Percentiles rank a stretch among this genome's conserved stretches.
These are phyloP conservation scores for Helichrysum umbraculigerum DNA, from an alignment of 129 eudicot genomes.

Conservation along the genomic window DNA sequence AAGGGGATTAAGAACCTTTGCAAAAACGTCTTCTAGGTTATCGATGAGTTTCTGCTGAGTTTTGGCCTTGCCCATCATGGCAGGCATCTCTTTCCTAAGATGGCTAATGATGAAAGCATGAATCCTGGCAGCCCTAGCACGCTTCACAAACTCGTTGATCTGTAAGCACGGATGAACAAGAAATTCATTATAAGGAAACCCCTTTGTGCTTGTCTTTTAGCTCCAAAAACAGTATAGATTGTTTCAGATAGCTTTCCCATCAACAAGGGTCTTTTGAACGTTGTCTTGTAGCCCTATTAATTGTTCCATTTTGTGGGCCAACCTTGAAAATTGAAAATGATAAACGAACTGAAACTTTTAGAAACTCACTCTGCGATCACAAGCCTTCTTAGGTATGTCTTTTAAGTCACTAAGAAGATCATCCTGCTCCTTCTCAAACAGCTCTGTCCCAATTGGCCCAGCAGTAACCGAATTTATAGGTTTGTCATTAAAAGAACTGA, in stretches of 20 bases:
- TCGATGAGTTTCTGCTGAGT: slow-evolving; percentile 82
- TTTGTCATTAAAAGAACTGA: slow-evolving; percentile 90
- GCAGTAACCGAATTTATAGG: slow-evolving; percentile 62
- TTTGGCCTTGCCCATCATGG: slow-evolving; percentile 91
- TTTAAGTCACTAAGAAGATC: slow-evolving; percentile 86
- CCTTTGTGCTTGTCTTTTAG: neutral
- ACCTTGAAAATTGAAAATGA: neutral
- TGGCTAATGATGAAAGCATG: slow-evolving; percentile 93
- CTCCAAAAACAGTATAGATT: neutral
- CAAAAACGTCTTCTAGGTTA: slow-evolving; percentile 73
- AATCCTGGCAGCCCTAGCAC: slow-evolving; percentile 97
- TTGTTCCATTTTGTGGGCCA: slow-evolving; percentile 5
- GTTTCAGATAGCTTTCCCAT: too few relatives aligned
- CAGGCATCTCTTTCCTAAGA: slow-evolving; percentile 92
- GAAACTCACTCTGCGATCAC: slow-evolving; percentile 92
- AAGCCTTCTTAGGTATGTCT: slow-evolving; percentile 97
- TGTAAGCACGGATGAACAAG: slow-evolving; percentile 27
- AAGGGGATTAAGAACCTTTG: slow-evolving; percentile 52
- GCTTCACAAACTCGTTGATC: slow-evolving; percentile 98
- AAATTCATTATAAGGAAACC: neutral
- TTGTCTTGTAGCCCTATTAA: neutral
- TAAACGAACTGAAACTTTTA: neutral
- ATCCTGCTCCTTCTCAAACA: slow-evolving; percentile 93
- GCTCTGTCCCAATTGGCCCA: slow-evolving; percentile 89
- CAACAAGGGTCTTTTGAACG: too few relatives aligned